Evolutionary conservation across 2,329 filamentous ascomycete species (phyloP).

Genomic region (Beauveria medogensis): DNA sequence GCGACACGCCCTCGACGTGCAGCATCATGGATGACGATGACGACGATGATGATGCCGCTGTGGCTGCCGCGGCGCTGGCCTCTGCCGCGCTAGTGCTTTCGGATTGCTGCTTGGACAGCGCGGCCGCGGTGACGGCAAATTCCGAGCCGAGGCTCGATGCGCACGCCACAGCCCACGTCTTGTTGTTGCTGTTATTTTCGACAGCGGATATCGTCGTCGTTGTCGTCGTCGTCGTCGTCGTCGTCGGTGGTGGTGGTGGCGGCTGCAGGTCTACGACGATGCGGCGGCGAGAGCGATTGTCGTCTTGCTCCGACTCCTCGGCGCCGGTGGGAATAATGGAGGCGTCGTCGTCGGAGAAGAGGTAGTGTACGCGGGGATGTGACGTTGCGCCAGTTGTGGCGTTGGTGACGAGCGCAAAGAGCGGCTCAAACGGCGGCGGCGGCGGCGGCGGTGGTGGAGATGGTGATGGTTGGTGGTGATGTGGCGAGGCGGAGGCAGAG

Average conservation of each 20-base stretch:
- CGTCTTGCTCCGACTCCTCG: no score
- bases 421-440: constrained; percentile 56
- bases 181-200: constrained; percentile 23
- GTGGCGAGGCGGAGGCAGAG: neutral
- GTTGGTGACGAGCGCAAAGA: constrained; percentile 82
- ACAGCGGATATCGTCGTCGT: constrained; percentile 24
- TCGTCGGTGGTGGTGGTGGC: constrained; percentile 45
- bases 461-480: neutral
- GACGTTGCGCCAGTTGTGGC: constrained; percentile 62
- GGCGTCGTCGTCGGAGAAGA: constrained; percentile 87
- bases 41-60: constrained; percentile 16
- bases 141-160: constrained; percentile 65
- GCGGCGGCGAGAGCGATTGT: no score
- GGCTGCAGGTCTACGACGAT: constrained; percentile 27
- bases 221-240: constrained; percentile 26
- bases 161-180: constrained; percentile 49
- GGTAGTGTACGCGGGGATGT: constrained; percentile 83
- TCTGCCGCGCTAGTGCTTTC: constrained; percentile 21
- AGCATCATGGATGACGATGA: constrained; percentile 18
- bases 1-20: constrained; percentile 30
- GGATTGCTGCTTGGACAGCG: constrained; percentile 35
- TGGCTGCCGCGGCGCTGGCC: constrained; percentile 11
- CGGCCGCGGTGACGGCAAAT: constrained; percentile 54
- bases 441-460: neutral
- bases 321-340: constrained; percentile 37